Percentiles rank a stretch among this genome's conserved stretches.
Evolutionary conservation across 345 rosid species (phyloP).

Genomic region (rapeseed (Brassica napus)): Da-Ae NC_063446.1:26192001-26192500

Average conservation of each 20-base stretch:
- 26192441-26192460: slow-evolving; percentile 59
- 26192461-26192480: slow-evolving; percentile 69
- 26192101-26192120: slow-evolving; percentile 78
- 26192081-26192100: slow-evolving; percentile 14
- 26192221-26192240: slow-evolving; percentile 34
- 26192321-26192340: slow-evolving; percentile 72
- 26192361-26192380: slow-evolving; percentile 76
- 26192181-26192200: slow-evolving; percentile 50
- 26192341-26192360: slow-evolving; percentile 81
- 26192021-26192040: not conserved
- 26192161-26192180: slow-evolving; percentile 79
- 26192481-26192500: slow-evolving; percentile 69
- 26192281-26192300: slow-evolving; percentile 55
- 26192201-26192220: slow-evolving; percentile 41
- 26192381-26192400: slow-evolving; percentile 76
- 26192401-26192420: slow-evolving; percentile 62
- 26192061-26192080: not conserved
- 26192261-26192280: slow-evolving; percentile 53
- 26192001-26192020: not conserved
- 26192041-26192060: not conserved
- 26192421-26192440: slow-evolving; percentile 54
- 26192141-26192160: slow-evolving; percentile 90
- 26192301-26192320: slow-evolving; percentile 76
- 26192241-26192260: slow-evolving; percentile 41
- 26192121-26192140: slow-evolving; percentile 78